Evolutionary conservation across 1,139 yeast species (phyloP).

Genomic region (Candida sp.): DNA sequence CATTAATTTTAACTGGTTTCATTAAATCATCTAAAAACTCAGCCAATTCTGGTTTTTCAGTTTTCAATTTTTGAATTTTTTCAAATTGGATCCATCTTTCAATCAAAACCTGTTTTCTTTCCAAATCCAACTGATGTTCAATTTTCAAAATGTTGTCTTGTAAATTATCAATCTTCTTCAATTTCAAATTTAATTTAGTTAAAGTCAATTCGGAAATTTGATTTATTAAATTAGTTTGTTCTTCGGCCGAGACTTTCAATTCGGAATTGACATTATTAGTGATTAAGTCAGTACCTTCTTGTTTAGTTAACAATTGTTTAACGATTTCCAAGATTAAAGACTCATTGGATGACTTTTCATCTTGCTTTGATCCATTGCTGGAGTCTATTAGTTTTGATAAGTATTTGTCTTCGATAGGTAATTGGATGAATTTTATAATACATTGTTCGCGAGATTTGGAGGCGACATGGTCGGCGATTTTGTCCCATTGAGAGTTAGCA

Average conservation of each 20-base stretch:
- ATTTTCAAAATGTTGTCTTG: constrained; percentile 49
- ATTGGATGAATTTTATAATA: constrained; percentile 78
- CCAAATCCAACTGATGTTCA: constrained; percentile 47
- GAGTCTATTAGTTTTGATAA: constrained; percentile 44
- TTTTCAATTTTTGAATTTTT: constrained; percentile 40
- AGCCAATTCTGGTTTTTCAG: constrained; percentile 42
- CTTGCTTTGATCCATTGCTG: constrained; percentile 6
- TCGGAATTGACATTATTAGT: constrained; percentile 25
- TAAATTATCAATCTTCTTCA: constrained; percentile 44
- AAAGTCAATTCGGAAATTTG: constrained; percentile 57
- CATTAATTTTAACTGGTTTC: constrained; percentile 35
- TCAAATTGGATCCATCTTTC: constrained; percentile 47
- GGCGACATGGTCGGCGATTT: constrained; percentile 85
- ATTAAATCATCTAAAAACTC: constrained; percentile 39
- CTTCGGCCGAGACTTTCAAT: constrained; percentile 22
- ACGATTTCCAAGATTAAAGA: constrained; percentile 32
- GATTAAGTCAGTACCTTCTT: constrained; percentile 31
- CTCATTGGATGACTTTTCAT: constrained; percentile 10
- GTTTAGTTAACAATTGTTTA: constrained; percentile 24
- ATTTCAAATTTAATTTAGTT: constrained; percentile 53
- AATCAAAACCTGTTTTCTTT: constrained; percentile 43
- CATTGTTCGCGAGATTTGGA: constrained; percentile 86
- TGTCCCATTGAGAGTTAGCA: constrained; percentile 72
- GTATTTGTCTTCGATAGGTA: constrained; percentile 93
- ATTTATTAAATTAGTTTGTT: constrained; percentile 41